Conservation (phyloP, 306 rosid genomes). For the Begonia masoniana region DNA sequence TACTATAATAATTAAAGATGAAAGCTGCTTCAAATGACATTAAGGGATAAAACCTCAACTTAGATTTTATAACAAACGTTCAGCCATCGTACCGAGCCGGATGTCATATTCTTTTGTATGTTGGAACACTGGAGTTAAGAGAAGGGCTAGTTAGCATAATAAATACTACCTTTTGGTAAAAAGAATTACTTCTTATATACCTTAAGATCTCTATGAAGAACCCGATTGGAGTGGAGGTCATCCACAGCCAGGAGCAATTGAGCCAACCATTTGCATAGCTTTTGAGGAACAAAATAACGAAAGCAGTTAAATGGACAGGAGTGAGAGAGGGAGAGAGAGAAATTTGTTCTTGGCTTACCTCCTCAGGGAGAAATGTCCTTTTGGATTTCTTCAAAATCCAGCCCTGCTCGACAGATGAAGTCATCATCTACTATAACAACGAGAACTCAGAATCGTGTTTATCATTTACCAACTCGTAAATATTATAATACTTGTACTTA, state of each 20-base stretch:
- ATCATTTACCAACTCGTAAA: no score
- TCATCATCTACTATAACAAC: no score
- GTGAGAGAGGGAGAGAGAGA: neutral
- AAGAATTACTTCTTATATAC: conserved; percentile 14
- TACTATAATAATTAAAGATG: conserved; percentile 23
- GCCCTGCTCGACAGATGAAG: conserved; percentile 36
- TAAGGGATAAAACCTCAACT: no score
- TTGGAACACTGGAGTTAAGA: conserved; percentile 76
- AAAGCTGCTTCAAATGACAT: conserved; percentile 8
- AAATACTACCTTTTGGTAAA: no score
- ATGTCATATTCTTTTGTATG: conserved; percentile 69
- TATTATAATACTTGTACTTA: conserved; percentile 11
- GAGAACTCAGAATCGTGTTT: no score
- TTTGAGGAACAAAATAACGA: conserved; percentile 26
- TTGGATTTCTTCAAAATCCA: conserved; percentile 58
- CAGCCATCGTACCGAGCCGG: conserved; percentile 55
- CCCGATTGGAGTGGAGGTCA: conserved; percentile 82
- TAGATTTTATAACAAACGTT: conserved; percentile 10
- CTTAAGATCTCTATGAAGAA: conserved; percentile 89
- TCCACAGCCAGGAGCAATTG: conserved; percentile 82
- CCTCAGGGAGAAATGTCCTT: conserved; percentile 65
- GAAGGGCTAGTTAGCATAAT: neutral
- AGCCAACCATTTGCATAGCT: conserved; percentile 87
- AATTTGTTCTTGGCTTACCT: conserved; percentile 32
- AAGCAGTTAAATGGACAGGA: conserved; percentile 3